Base-by-base conservation (phyloP, 768 basidiomycete genomes). In the Lactifluus subvellereus region DNA sequence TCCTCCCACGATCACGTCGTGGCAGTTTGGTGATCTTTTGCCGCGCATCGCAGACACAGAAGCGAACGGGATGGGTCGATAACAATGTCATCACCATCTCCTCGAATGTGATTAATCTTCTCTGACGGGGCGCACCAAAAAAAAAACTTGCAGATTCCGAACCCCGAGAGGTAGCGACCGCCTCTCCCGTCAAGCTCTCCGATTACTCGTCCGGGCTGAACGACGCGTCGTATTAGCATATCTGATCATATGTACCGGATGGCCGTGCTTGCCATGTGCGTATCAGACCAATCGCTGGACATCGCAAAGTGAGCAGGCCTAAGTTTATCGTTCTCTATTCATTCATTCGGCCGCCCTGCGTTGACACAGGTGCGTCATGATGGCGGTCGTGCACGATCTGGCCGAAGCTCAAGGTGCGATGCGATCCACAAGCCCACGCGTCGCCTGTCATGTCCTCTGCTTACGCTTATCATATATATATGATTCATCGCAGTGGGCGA, bases 161-260 rank as follows among this genome's bases (percentile, higher is more conserved):
- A 82, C 64, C 82, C 91, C 6, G 92, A 96, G 76, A 94, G 91
- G 93, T 90, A n/a, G 8, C 35, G 18, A 37, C 11, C 45, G 60
- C 1, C 9, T 8, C 27, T 9, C 16, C 30, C n/a, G 37, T 43
- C 22, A n/a, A 48, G 38, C 67, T 14, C 33, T 13, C 35, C 14
- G 16, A 10, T 22, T n/a, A 27, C 35, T 50, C 40, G 38, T 37
- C 32, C 38, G 22, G 37, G 13, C 7, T 22, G 45, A 37, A 27
- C 48, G 6, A 58, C 51, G 27, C 48, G 18, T 49, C 16, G 6
- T n/a, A 37, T 35, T 14, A 53, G 45, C 52, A 95, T 98, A 66
- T 87, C 93, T 8, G 96, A 98, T 73, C 95, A 98, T 70, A 98
- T 97, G 96, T 91, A 94, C 72, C 80, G 96, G 52, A 98, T 99